Evolutionary conservation across 345 rosid species (phyloP).

Genomic region (Camelina hispida): DNA sequence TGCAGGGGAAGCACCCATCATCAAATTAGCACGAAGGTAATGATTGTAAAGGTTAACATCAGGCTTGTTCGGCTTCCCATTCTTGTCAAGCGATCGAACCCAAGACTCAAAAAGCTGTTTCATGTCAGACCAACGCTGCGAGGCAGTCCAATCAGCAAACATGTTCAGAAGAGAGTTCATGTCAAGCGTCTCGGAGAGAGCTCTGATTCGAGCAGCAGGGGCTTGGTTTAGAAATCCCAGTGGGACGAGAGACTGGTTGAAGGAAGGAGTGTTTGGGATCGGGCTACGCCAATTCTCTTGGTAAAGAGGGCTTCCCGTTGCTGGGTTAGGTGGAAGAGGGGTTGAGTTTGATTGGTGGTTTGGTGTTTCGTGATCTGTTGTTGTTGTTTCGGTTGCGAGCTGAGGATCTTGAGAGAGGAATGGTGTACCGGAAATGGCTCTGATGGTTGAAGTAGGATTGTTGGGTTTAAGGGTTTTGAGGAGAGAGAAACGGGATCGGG

Average conservation of each 20-base stretch:
- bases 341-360: constrained; percentile 26
- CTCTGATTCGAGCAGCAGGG: constrained; percentile 47
- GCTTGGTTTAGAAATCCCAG: constrained; percentile 48
- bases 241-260: constrained; percentile 54
- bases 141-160: constrained; percentile 78
- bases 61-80: constrained; percentile 86
- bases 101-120: constrained; percentile 80
- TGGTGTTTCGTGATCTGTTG: constrained; percentile 31
- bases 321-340: constrained; percentile 88
- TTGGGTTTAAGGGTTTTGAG: constrained; percentile 50
- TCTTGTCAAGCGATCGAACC: constrained; percentile 75
- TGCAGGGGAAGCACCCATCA: constrained; percentile 61
- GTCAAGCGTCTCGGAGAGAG: constrained; percentile 57
- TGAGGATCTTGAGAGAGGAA: constrained; percentile 74
- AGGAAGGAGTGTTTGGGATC: constrained; percentile 39
- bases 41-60: constrained; percentile 73
- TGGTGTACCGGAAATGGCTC: constrained; percentile 62
- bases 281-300: constrained; percentile 84
- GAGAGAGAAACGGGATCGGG: constrained; percentile 50
- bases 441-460: constrained; percentile 33
- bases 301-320: constrained; percentile 86
- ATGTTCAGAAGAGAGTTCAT: constrained; percentile 54
- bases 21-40: constrained; percentile 81
- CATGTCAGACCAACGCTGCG: constrained; percentile 80
- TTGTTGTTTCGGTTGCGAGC: constrained; percentile 56